These are phyloP conservation scores for Lentinula raphanica DNA, from an alignment of 768 basidiomycete species.

Conservation along the genomic window DNA sequence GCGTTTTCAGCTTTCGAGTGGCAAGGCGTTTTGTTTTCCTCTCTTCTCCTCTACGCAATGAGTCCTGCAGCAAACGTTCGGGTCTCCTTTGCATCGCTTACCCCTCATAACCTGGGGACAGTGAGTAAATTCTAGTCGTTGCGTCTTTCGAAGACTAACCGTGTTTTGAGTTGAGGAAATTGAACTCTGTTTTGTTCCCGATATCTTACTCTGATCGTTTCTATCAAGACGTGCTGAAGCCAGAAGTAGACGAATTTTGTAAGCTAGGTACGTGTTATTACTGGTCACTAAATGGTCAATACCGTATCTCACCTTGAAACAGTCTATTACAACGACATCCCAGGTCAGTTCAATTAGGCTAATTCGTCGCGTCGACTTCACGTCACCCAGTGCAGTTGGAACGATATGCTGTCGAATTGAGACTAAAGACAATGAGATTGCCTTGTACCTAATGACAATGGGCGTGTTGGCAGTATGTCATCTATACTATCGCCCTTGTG, in stretches of 20 bases:
- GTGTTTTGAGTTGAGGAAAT: slow-evolving; percentile 12
- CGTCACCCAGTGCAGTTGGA: slow-evolving; percentile 44
- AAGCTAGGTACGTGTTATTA: slow-evolving; percentile 65
- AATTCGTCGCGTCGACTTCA: not conserved
- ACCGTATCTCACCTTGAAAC: slow-evolving; percentile 8
- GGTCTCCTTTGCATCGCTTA: slow-evolving; percentile 69
- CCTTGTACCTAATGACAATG: slow-evolving; percentile 88
- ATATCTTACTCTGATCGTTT: slow-evolving; percentile 87
- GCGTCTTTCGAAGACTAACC: slow-evolving; percentile 28
- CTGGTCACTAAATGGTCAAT: slow-evolving; percentile 10
- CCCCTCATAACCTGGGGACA: slow-evolving; percentile 79
- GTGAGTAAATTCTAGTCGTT: slow-evolving; percentile 40
- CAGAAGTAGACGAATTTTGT: slow-evolving; percentile 82
- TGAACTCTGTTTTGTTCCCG: slow-evolving; percentile 79
- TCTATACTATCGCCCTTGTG: slow-evolving; percentile 20
- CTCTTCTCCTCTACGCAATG: slow-evolving; percentile 8
- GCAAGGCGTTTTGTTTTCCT: not conserved
- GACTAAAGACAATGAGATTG: slow-evolving; percentile 47
- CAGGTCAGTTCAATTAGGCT: slow-evolving; percentile 25
- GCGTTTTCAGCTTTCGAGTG: not conserved
- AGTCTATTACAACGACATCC: slow-evolving; percentile 94
- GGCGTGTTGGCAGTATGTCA: slow-evolving; percentile 73
- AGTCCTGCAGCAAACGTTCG: slow-evolving; percentile 25
- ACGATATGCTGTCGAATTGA: slow-evolving; percentile 85
- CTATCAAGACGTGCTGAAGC: slow-evolving; percentile 71